Conservation (phyloP, 2,329 filamentous ascomycete species). For the Emmonsia crescens region DNA sequence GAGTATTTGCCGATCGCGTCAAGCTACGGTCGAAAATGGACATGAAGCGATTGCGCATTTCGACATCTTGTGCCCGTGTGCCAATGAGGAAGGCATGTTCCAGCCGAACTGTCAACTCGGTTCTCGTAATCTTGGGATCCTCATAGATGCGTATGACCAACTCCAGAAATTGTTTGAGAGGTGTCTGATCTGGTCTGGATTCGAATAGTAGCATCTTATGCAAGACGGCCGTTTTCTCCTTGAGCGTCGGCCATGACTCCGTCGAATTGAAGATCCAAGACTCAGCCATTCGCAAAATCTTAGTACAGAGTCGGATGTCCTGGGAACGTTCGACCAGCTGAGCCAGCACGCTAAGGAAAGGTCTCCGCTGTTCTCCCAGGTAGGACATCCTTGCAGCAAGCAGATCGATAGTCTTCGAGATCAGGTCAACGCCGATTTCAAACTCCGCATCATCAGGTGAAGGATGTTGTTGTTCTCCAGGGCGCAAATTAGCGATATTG, state of each 20-base stretch:
- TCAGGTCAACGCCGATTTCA: slow-evolving; percentile 79
- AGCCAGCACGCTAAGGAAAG: slow-evolving; percentile 89
- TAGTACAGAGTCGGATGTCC: slow-evolving; percentile 76
- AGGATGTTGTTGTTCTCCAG: slow-evolving; percentile 18
- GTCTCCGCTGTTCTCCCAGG: slow-evolving; percentile 78
- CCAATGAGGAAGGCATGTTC: slow-evolving; percentile 98
- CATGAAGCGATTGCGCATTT: slow-evolving; percentile 96
- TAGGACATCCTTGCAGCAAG: slow-evolving; percentile 86
- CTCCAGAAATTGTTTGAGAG: slow-evolving; percentile 87
- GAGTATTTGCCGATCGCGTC: slow-evolving; percentile 80
- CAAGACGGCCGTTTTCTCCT: slow-evolving; percentile 97
- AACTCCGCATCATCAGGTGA: slow-evolving; percentile 58
- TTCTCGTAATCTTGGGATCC: slow-evolving; percentile 87
- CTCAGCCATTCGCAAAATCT: slow-evolving; percentile 89
- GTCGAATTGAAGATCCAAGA: slow-evolving; percentile 92
- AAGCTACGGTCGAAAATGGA: slow-evolving; percentile 89
- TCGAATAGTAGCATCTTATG: slow-evolving; percentile 99
- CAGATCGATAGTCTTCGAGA: slow-evolving; percentile 91
- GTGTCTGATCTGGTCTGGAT: slow-evolving; percentile 65
- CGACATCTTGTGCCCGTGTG: slow-evolving; percentile 81
- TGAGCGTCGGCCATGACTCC: slow-evolving; percentile 91
- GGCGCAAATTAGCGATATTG: not conserved
- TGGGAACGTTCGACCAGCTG: slow-evolving; percentile 91
- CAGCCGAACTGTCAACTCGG: slow-evolving; percentile 90
- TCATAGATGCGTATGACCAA: slow-evolving; percentile 97